Evolutionary conservation across 192 early-diverging fungal species (phyloP).

Genomic region (Pilaira anomala): DNA sequence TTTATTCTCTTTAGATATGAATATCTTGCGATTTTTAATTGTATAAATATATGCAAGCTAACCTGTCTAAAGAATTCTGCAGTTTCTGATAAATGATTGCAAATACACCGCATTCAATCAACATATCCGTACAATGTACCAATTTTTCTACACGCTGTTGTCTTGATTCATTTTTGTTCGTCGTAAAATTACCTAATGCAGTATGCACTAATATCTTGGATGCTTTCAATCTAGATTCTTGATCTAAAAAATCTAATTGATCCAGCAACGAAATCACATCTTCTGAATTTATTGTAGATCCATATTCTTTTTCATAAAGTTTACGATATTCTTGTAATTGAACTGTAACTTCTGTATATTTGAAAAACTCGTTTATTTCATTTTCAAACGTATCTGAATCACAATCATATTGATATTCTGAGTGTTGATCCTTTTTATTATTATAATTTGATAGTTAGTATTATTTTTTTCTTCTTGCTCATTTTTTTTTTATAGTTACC

Average conservation of each 20-base stretch:
- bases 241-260: conserved; percentile 50
- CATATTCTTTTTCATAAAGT: conserved; percentile 44
- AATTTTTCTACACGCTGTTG: conserved; percentile 52
- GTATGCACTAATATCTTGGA: conserved; percentile 60
- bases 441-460: not conserved
- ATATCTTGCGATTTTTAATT: not conserved
- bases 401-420: conserved; percentile 44
- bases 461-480: conserved; percentile 38
- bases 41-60: conserved; percentile 34
- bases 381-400: conserved; percentile 47
- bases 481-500: conserved; percentile 20
- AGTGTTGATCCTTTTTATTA: conserved; percentile 15
- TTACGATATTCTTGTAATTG: conserved; percentile 37
- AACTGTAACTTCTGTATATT: conserved; percentile 49
- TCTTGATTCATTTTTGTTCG: not conserved
- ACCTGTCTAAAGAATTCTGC: conserved; percentile 49
- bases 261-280: conserved; percentile 57
- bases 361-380: conserved; percentile 59
- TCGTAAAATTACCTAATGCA: conserved; percentile 52
- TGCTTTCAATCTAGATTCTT: conserved; percentile 45
- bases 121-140: conserved; percentile 50
- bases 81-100: conserved; percentile 55
- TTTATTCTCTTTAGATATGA: conserved; percentile 1
- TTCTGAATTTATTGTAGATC: conserved; percentile 39
- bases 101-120: conserved; percentile 59